Evolutionary conservation across 1,139 yeast genomes (phyloP).

Genomic region (Kurtzmaniella quercitrusa): DNA sequence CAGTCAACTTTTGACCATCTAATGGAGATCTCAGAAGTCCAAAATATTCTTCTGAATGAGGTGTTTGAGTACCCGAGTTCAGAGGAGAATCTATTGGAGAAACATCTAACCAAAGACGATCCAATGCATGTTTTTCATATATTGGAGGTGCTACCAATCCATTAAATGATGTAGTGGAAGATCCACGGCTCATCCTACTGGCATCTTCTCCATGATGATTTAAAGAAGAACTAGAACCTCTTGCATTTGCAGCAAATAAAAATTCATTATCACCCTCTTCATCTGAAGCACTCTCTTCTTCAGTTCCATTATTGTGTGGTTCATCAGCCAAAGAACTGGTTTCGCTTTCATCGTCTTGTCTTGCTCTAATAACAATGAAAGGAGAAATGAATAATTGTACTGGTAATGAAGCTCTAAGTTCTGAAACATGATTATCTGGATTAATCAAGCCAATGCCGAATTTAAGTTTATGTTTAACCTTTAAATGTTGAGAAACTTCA

Average conservation of each 20-base stretch:
- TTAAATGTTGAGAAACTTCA: constrained; percentile 54
- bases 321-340: constrained; percentile 10
- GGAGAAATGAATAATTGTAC: constrained; percentile 71
- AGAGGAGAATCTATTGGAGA: constrained; percentile 56
- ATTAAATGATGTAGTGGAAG: constrained; percentile 31
- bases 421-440: constrained; percentile 75
- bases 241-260: constrained; percentile 24
- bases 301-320: constrained; percentile 6
- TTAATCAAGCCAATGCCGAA: constrained; percentile 61
- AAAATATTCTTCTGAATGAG: constrained; percentile 19
- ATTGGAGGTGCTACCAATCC: constrained; percentile 82
- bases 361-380: constrained; percentile 66
- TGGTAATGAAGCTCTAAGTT: constrained; percentile 72
- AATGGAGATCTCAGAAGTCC: constrained; percentile 38
- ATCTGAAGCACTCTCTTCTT: constrained; percentile 8
- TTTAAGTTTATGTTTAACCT: constrained; percentile 67
- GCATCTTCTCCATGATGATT: constrained; percentile 15
- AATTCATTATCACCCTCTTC: constrained; percentile 25
- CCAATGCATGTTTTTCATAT: constrained; percentile 82
- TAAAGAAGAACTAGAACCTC: constrained; percentile 24
- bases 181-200: constrained; percentile 3
- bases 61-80: constrained; percentile 50
- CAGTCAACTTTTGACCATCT: constrained; percentile 43
- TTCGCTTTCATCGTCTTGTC: constrained; percentile 21
- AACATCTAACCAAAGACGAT: constrained; percentile 73